Percentiles rank a stretch among this genome's conserved stretches.
phyloP scores from a whole-genome alignment of 805 yeast genomes.

The Huiozyma sinensis region DNA sequence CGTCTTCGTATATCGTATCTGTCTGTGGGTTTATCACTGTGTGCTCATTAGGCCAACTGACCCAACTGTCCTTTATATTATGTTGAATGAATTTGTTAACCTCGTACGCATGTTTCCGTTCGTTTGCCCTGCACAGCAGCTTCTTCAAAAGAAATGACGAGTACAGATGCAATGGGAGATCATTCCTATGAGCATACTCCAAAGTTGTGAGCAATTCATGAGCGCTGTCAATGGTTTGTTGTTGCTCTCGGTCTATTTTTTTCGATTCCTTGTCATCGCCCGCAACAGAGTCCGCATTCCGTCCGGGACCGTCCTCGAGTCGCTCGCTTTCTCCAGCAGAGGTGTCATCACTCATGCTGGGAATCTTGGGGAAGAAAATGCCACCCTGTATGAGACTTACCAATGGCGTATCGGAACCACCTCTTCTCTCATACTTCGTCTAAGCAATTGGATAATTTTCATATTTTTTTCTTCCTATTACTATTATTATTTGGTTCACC shows the following conservation, averaged over 20 bases:
- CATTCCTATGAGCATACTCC: constrained; percentile 42
- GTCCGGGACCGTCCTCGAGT: too few relatives aligned
- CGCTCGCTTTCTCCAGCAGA: too few relatives aligned
- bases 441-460: too few relatives aligned
- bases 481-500: too few relatives aligned
- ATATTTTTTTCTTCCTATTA: too few relatives aligned
- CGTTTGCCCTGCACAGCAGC: constrained; percentile 20
- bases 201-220: constrained; percentile 29
- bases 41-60: constrained; percentile 47
- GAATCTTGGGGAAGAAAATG: too few relatives aligned
- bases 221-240: constrained; percentile 11
- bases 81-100: constrained; percentile 28
- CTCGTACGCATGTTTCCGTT: constrained; percentile 24
- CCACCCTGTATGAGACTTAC: too few relatives aligned
- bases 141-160: constrained; percentile 35
- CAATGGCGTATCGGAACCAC: too few relatives aligned
- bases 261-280: not conserved
- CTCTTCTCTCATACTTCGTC: too few relatives aligned
- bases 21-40: constrained; percentile 24
- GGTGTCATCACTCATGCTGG: too few relatives aligned
- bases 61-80: constrained; percentile 34
- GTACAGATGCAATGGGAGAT: constrained; percentile 57
- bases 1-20: constrained; percentile 17
- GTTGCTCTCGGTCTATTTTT: constrained; percentile 3
- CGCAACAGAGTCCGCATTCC: not conserved